phyloP scores from a whole-genome alignment of 2,329 filamentous ascomycete species.

The Diaporthe sp. region DNA sequence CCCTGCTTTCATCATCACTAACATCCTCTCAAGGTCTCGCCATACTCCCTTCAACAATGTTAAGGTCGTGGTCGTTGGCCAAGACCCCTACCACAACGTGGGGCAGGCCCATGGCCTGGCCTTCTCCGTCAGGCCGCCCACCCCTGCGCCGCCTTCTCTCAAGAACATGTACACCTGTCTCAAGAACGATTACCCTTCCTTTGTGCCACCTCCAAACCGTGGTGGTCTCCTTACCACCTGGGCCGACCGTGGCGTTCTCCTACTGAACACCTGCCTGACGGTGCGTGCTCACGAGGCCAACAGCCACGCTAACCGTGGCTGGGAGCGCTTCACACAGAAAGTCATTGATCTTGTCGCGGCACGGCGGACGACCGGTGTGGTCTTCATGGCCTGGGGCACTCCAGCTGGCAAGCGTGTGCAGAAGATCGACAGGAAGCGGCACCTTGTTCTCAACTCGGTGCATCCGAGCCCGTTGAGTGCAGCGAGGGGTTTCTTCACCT shows the following conservation, averaged over 20 bases:
- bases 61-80: slow-evolving; percentile 93
- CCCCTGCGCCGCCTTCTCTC: slow-evolving; percentile 88
- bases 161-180: slow-evolving; percentile 94
- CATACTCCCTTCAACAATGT: slow-evolving; percentile 91
- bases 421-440: slow-evolving; percentile 79
- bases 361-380: slow-evolving; percentile 83
- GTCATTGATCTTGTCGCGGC: slow-evolving; percentile 90
- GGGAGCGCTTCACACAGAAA: slow-evolving; percentile 93
- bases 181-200: slow-evolving; percentile 88
- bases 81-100: slow-evolving; percentile 96
- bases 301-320: slow-evolving; percentile 87
- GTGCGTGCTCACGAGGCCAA: slow-evolving; percentile 92
- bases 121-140: slow-evolving; percentile 94
- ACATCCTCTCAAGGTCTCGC: slow-evolving; percentile 80
- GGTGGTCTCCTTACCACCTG: slow-evolving; percentile 90
- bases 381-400: slow-evolving; percentile 94
- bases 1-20: slow-evolving; percentile 22
- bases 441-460: slow-evolving; percentile 87
- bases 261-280: slow-evolving; percentile 95
- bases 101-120: slow-evolving; percentile 97
- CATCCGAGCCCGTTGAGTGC: slow-evolving; percentile 97
- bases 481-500: slow-evolving; percentile 84
- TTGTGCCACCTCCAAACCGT: slow-evolving; percentile 80
- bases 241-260: slow-evolving; percentile 92
- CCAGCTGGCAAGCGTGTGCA: slow-evolving; percentile 85